These are phyloP conservation scores for Aleurites moluccanus DNA, from an alignment of 441 rosid species.

Conservation along the genomic window DNA sequence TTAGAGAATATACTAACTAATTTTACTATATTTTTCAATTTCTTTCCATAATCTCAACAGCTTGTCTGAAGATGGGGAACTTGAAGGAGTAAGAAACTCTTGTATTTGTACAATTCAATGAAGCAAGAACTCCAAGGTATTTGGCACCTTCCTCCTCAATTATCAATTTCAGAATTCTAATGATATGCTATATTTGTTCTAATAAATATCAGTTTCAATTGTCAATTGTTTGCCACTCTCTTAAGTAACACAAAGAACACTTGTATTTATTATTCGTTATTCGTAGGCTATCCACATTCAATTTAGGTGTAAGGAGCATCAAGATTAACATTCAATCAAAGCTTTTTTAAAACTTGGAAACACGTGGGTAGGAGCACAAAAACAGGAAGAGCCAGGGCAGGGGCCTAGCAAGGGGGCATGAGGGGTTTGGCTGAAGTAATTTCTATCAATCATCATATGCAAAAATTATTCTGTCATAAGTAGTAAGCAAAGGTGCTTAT, in stretches of 20 bases:
- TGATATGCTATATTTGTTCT: no score
- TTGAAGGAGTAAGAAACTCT: conserved; percentile 51
- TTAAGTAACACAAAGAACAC: not conserved
- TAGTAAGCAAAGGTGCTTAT: not conserved
- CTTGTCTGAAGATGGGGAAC: conserved; percentile 64
- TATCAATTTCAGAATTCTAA: not conserved
- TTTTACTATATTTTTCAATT: conserved; percentile 17
- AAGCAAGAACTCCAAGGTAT: conserved; percentile 25
- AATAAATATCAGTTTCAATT: not conserved
- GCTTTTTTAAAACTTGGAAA: not conserved
- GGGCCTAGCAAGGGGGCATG: not conserved
- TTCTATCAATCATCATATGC: not conserved
- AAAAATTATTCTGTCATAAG: not conserved
- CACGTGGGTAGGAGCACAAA: not conserved
- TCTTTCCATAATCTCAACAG: conserved; percentile 27
- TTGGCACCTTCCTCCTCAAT: not conserved
- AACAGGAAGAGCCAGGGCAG: not conserved
- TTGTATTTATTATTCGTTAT: not conserved
- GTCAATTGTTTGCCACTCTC: not conserved
- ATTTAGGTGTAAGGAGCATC: not conserved
- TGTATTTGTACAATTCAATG: conserved; percentile 70
- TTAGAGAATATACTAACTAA: conserved; percentile 7
- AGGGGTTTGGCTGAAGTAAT: conserved; percentile 5
- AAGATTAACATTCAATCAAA: not conserved
- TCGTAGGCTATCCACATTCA: not conserved